Conservation (phyloP, 345 rosid genomes). For the Lepidium aucheri region DNA sequence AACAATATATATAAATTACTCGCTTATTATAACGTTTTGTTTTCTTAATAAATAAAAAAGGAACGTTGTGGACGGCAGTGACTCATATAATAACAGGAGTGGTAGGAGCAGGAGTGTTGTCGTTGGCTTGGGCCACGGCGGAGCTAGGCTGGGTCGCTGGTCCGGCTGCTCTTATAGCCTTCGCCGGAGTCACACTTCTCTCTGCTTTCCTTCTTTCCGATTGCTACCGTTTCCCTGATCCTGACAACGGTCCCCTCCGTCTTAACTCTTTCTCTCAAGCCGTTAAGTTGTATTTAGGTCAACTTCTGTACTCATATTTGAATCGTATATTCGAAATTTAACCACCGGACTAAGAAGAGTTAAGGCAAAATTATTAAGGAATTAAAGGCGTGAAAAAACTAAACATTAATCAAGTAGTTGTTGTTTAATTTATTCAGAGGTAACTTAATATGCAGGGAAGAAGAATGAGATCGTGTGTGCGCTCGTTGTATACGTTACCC, state of each 20-base stretch:
- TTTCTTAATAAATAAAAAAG: conserved; percentile 19
- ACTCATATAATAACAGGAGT: conserved; percentile 73
- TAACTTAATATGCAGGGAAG: conserved; percentile 4
- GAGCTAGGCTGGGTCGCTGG: conserved; percentile 76
- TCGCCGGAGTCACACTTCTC: conserved; percentile 43
- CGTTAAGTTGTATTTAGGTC: conserved; percentile 46
- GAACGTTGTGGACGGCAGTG: conserved; percentile 52
- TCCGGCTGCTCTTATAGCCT: conserved; percentile 36
- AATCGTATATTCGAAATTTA: too few relatives aligned
- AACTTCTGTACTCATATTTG: neutral
- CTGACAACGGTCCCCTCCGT: conserved; percentile 40
- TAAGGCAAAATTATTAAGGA: too few relatives aligned
- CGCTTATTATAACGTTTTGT: neutral
- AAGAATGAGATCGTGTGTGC: conserved; percentile 37
- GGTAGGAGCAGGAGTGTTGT: conserved; percentile 74
- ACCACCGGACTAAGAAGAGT: too few relatives aligned
- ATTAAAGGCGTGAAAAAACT: too few relatives aligned
- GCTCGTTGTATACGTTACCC: conserved; percentile 39
- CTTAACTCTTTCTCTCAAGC: conserved; percentile 41
- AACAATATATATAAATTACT: neutral
- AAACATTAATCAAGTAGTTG: too few relatives aligned
- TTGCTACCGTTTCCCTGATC: conserved; percentile 50
- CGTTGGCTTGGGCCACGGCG: conserved; percentile 66
- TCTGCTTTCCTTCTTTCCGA: conserved; percentile 44
- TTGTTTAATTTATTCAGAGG: too few relatives aligned